Percentiles rank a stretch among this genome's conserved stretches.
Evolutionary conservation across 345 rosid genomes (phyloP).

Genomic region (Euphorbia pulcherrima): DNA sequence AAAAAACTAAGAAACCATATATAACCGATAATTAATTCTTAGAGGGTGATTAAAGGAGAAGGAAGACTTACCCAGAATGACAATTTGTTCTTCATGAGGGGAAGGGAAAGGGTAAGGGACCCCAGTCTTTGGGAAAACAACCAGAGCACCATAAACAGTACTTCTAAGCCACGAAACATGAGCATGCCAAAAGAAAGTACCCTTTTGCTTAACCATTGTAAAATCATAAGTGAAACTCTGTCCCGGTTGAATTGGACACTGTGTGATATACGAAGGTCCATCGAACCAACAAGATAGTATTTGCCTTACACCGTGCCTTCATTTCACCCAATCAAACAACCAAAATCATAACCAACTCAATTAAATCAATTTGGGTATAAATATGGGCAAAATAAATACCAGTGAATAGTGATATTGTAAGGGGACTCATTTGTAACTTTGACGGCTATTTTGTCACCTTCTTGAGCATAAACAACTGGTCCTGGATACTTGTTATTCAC

Average conservation of each 20-base stretch:
- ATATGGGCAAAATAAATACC: too few relatives aligned
- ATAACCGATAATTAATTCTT: too few relatives aligned
- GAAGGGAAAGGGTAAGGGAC: slow-evolving; percentile 65
- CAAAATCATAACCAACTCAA: not conserved
- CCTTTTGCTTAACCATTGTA: slow-evolving; percentile 63
- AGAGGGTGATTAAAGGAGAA: too few relatives aligned
- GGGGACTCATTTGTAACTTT: slow-evolving; percentile 70
- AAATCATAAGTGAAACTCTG: slow-evolving; percentile 71
- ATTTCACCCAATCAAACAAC: too few relatives aligned
- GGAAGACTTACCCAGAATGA: slow-evolving; percentile 47
- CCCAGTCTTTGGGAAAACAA: slow-evolving; percentile 61
- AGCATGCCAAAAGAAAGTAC: slow-evolving; percentile 83
- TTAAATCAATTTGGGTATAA: too few relatives aligned
- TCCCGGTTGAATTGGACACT: slow-evolving; percentile 76
- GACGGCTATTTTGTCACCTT: slow-evolving; percentile 62
- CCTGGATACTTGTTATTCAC: slow-evolving; percentile 75
- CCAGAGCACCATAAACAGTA: slow-evolving; percentile 67
- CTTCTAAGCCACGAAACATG: slow-evolving; percentile 85
- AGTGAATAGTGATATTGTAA: slow-evolving; percentile 72
- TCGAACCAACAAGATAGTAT: slow-evolving; percentile 80
- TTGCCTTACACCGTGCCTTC: slow-evolving; percentile 88
- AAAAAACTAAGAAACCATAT: too few relatives aligned
- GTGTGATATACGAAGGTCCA: slow-evolving; percentile 86
- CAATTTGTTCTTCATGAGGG: slow-evolving; percentile 59
- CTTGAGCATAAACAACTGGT: slow-evolving; percentile 64